Evolutionary conservation across 345 rosid genomes (phyloP), one percentile per base, ranked within the genome.

Genomic region (Raphanus raphanistrum): DNA sequence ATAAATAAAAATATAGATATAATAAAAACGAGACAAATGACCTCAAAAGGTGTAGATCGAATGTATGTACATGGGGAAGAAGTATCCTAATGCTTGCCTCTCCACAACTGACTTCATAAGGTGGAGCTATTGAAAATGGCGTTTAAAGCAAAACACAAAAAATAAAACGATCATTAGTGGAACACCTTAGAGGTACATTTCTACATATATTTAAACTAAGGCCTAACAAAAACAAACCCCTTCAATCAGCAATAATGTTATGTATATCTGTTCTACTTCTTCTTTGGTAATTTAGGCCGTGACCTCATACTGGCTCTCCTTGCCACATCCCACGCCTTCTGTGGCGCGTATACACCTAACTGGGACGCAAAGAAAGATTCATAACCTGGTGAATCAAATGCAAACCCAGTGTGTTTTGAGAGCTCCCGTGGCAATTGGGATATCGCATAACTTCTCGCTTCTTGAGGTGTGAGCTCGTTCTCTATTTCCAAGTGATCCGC

Each of bases 291-390:
- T 81, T 86, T 91, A 0, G 88, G 86, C 65, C 82, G 84, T 13
- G 94, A 77, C 83, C 73, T 87, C 92, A 87, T 84, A 75, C 96
- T 88, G 66, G 98, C 99, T 87, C 98, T 87, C 73, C 94, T 82
- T 15, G 92, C 94, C 50, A 91, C 99, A 77, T 95, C 99, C 98
- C 99, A 92, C n/a, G 98, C 90, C 85, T 91, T 95, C 33, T 91
- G 98, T 2, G 98, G 98, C 35, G 92, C 96, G 74, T 80, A 78
- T 3, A 91, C 72, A 52, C 99, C 99, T 2, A 85, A 72, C 78
- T 95, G 96, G 9, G 96, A 74, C 2, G 99, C 99, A 10, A 92
- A 95, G 82, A 95, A 95, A 29, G 98, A 92, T 79, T 95, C 99
- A 9, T 90, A 95, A 10, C 94, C 99, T 15, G 98, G 97, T 2